Evolutionary conservation across 345 rosid genomes (phyloP), one percentile per base, ranked within the genome.

Genomic region (Melaleuca alternifolia): DNA sequence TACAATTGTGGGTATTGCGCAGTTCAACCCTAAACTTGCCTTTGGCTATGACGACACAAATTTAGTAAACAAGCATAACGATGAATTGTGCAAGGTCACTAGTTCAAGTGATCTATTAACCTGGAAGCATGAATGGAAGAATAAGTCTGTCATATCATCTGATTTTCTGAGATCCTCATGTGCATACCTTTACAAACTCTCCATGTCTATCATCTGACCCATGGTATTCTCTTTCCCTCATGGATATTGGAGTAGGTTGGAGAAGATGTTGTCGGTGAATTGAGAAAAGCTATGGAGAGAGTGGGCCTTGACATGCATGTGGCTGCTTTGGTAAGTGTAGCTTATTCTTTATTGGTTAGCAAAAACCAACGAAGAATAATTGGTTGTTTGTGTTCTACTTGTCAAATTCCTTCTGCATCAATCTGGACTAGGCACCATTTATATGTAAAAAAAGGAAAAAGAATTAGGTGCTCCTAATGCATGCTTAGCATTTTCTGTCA

Each of bases 291-390:
- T 65, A 89, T 96, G 93, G 94, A 94, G 86, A 93, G 95, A 92
- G 88, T 90, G 87, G 96, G 96, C 30, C 94, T 97, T 54, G 94
- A 97, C 85, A 95, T 97, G 96, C 94, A 93, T 10, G 93, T 97
- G 54, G 86, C 97, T 26, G 98, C 99, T 82, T 92, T 97, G 94
- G 99, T 97, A 87, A 87, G 93, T 84, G 79, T 71, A 18, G 79
- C 18, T 71, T 71, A 6, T 16, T 71, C 48, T 71, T 37, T 71
- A 37, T 37, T 37, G 79, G 18, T 33, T 71, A 71, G 24, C 48
- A 33, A 24, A 37, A 71, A 71, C 24, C 48, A 1, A 33, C 15
- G 33, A 48, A 37, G 79, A 41, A 50, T 5, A 15, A 59, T 53
- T 79, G 46, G 10, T 82, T 83, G 84, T 88, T 94, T 87, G 46